These are phyloP conservation scores for Zygosaccharomyces bailii DNA, from an alignment of 805 yeast genomes.

Conservation along the genomic window DNA sequence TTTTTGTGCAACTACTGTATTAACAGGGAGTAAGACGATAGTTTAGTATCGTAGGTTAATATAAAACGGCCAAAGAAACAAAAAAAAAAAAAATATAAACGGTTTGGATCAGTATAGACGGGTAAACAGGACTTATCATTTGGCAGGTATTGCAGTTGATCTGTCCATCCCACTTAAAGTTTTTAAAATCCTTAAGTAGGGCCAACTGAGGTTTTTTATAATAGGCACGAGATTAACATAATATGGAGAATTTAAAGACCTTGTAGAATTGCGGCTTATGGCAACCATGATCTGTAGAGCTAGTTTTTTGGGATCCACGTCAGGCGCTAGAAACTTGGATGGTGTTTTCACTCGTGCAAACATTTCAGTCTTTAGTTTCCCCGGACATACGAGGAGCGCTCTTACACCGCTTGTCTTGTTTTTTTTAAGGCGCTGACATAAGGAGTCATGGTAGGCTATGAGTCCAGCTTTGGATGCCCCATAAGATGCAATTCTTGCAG, in stretches of 20 bases:
- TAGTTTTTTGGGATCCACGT: slow-evolving; percentile 62
- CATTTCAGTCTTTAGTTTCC: slow-evolving; percentile 76
- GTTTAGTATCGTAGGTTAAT: not conserved
- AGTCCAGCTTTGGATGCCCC: slow-evolving; percentile 90
- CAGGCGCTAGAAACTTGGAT: slow-evolving; percentile 73
- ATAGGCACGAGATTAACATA: slow-evolving; percentile 75
- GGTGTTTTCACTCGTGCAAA: slow-evolving; percentile 75
- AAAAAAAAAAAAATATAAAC: not conserved
- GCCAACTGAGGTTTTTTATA: slow-evolving; percentile 71
- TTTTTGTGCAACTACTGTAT: too few species aligned
- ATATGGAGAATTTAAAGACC: slow-evolving; percentile 69
- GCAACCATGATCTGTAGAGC: slow-evolving; percentile 57
- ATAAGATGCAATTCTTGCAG: slow-evolving; percentile 73
- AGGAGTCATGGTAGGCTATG: slow-evolving; percentile 78
- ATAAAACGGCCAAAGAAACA: not conserved
- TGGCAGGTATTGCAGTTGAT: slow-evolving; percentile 23
- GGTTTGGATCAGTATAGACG: not conserved
- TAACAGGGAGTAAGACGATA: too few species aligned
- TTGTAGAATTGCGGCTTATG: slow-evolving; percentile 57
- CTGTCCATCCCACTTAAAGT: slow-evolving; percentile 60
- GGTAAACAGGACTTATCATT: not conserved
- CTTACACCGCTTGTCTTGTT: slow-evolving; percentile 45
- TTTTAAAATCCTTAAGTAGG: slow-evolving; percentile 40
- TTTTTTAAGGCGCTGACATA: slow-evolving; percentile 64
- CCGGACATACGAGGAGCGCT: slow-evolving; percentile 79